Percentiles rank a stretch among this genome's conserved stretches.
Evolutionary conservation across 306 rosid genomes (phyloP).

Genomic region (Senna siamea): DNA sequence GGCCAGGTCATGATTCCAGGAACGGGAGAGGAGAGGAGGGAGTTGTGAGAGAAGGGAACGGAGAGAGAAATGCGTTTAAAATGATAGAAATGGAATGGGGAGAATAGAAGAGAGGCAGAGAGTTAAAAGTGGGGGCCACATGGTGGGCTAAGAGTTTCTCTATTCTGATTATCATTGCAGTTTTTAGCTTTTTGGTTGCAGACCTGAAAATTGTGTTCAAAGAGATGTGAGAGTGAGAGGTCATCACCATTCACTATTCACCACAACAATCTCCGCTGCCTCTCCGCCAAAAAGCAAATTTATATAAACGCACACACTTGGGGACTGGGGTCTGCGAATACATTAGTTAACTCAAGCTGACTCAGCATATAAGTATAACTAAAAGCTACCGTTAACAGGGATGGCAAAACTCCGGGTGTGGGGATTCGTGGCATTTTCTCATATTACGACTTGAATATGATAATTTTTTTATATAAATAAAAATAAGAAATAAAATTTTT

Average conservation of each 20-base stretch:
- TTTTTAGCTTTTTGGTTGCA: slow-evolving; percentile 56
- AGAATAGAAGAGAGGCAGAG: slow-evolving; percentile 11
- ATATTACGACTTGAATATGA: no score
- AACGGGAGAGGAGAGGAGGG: not conserved
- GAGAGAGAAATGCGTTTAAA: slow-evolving; percentile 32
- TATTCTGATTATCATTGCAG: slow-evolving; percentile 56
- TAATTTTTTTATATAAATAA: no score
- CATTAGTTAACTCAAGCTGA: no score
- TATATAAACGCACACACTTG: no score
- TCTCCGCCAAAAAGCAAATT: no score
- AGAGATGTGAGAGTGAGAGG: slow-evolving; percentile 53
- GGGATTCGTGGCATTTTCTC: no score
- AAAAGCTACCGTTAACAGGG: no score
- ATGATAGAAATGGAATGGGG: slow-evolving; percentile 11
- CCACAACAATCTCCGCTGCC: no score
- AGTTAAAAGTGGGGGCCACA: slow-evolving; percentile 43
- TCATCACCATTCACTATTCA: slow-evolving; percentile 12
- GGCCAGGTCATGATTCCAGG: slow-evolving; percentile 39
- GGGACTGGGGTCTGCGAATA: no score
- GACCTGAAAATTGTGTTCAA: slow-evolving; percentile 64
- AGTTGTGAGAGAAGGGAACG: not conserved
- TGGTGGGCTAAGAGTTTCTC: slow-evolving; percentile 38
- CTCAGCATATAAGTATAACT: no score
- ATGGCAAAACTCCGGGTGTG: no score
- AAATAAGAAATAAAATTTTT: no score